Evolutionary conservation across 139 green algal species (phyloP).

Genomic region (Picochlorum sp.): DNA sequence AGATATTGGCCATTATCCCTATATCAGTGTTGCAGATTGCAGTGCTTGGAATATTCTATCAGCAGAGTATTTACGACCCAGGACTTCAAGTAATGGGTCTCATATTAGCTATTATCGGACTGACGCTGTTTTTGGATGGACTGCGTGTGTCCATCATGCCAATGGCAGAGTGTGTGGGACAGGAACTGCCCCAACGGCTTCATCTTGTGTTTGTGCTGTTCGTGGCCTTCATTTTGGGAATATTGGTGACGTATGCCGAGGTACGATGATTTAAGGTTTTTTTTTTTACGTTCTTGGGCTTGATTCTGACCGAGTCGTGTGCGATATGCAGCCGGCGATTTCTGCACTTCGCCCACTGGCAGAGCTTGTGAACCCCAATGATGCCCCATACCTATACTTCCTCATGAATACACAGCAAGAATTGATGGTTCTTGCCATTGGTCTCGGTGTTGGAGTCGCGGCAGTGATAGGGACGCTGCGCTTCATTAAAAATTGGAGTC

Average conservation of each 20-base stretch:
- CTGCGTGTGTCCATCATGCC: slow-evolving; percentile 33
- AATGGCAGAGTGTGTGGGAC: slow-evolving; percentile 19
- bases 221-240: slow-evolving; percentile 18
- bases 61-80: slow-evolving; percentile 12
- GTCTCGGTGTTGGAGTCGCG: slow-evolving; percentile 34
- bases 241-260: slow-evolving; percentile 38
- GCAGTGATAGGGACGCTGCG: slow-evolving; percentile 35
- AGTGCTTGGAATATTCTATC: slow-evolving; percentile 34
- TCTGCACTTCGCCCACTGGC: slow-evolving; percentile 23
- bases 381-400: slow-evolving; percentile 41
- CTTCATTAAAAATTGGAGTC: slow-evolving; percentile 26
- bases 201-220: slow-evolving; percentile 18
- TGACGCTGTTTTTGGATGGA: slow-evolving; percentile 31
- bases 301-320: too few species aligned
- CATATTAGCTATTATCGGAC: slow-evolving; percentile 24
- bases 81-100: slow-evolving; percentile 31
- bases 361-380: slow-evolving; percentile 18
- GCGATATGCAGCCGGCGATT: slow-evolving; percentile 26
- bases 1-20: slow-evolving; percentile 27
- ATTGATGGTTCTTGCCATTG: slow-evolving; percentile 29
- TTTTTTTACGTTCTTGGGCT: too few species aligned
- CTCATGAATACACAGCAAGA: slow-evolving; percentile 45
- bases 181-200: slow-evolving; percentile 24
- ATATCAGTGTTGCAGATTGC: slow-evolving; percentile 34
- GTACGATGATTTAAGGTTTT: too few species aligned